These are phyloP conservation scores for Globisporangium solare DNA, from an alignment of 352 stramenopile species.

Conservation along the genomic window DNA sequence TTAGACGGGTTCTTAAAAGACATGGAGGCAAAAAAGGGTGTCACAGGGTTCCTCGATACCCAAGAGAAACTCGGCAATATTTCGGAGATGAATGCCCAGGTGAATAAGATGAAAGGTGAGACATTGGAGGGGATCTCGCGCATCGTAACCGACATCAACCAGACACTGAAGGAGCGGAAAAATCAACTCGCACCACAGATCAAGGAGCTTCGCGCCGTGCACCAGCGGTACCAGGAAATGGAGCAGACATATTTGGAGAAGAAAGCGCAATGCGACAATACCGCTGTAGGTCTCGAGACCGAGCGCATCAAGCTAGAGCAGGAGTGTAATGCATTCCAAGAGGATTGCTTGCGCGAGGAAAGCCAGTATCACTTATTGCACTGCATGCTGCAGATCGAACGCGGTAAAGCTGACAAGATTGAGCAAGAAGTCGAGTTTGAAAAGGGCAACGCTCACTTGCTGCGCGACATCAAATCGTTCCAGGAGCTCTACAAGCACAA, in stretches of 20 bases:
- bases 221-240: conserved; percentile 87
- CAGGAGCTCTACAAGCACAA: conserved; percentile 92
- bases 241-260: conserved; percentile 85
- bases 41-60: conserved; percentile 83
- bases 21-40: conserved; percentile 81
- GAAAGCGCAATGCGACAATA: conserved; percentile 89
- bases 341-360: conserved; percentile 87
- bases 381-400: conserved; percentile 70
- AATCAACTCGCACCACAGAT: conserved; percentile 91
- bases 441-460: conserved; percentile 63
- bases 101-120: conserved; percentile 90
- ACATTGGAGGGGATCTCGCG: conserved; percentile 93
- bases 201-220: conserved; percentile 86
- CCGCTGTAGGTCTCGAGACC: conserved; percentile 78
- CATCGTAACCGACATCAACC: conserved; percentile 90
- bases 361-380: conserved; percentile 83
- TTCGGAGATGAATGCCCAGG: conserved; percentile 80
- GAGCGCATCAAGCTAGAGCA: conserved; percentile 90
- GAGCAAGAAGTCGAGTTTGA: conserved; percentile 87
- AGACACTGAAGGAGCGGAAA: conserved; percentile 89
- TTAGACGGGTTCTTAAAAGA: conserved; percentile 83
- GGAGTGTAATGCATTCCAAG: conserved; percentile 83
- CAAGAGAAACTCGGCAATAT: conserved; percentile 86
- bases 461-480: conserved; percentile 86
- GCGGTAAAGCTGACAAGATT: conserved; percentile 73